Evolutionary conservation across 352 stramenopile genomes (phyloP).

Genomic region (Pilasporangium apinafurcum): DNA sequence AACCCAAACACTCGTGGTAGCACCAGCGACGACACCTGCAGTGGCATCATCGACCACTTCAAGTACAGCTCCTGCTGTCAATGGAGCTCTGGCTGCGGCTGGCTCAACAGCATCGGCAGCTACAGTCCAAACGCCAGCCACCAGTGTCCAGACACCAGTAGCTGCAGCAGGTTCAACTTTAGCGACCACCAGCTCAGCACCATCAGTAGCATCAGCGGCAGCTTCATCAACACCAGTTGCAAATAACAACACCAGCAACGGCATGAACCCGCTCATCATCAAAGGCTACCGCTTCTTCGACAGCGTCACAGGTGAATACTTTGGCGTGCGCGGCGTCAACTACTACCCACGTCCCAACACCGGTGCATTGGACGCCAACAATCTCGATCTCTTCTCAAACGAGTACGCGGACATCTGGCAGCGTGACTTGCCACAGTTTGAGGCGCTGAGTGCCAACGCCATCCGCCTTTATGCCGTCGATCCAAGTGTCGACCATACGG

Average conservation of each 20-base stretch:
- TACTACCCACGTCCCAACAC: conserved; percentile 85
- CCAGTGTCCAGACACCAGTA: too few relatives aligned
- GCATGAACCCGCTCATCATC: conserved; percentile 37
- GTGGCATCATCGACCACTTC: too few relatives aligned
- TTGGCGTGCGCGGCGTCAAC: conserved; percentile 70
- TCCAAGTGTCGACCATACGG: conserved; percentile 53
- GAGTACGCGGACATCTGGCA: conserved; percentile 61
- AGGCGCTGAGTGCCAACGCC: conserved; percentile 59
- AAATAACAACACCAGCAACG: neutral
- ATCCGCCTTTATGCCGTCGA: conserved; percentile 84
- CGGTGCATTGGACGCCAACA: conserved; percentile 59
- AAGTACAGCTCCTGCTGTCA: too few relatives aligned
- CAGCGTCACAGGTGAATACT: conserved; percentile 54
- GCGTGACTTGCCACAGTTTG: conserved; percentile 62
- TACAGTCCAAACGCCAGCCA: too few relatives aligned
- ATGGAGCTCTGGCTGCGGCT: too few relatives aligned
- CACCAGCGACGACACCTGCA: too few relatives aligned
- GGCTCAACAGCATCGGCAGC: too few relatives aligned
- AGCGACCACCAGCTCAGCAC: too few relatives aligned
- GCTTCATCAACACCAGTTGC: too few relatives aligned
- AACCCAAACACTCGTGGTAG: too few relatives aligned
- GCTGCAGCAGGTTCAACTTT: too few relatives aligned
- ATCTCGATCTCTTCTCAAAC: conserved; percentile 80
- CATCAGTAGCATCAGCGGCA: too few relatives aligned
- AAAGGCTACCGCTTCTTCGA: conserved; percentile 83